Conservation (phyloP, 345 rosid genomes). For the Schrenkiella parvula region DNA sequence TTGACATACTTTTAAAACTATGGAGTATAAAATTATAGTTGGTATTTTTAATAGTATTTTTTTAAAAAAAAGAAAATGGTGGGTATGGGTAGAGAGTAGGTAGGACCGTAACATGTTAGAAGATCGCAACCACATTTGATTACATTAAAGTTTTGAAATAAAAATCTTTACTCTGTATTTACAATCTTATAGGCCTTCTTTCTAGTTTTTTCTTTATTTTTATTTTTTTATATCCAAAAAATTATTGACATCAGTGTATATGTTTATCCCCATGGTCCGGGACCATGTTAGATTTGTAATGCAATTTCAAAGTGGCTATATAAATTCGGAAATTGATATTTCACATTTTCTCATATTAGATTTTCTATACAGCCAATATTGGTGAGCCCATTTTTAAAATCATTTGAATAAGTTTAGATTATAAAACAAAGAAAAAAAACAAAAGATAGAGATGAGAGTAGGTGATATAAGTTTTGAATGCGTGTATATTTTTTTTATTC, state of each 20-base stretch:
- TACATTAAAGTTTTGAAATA: neutral
- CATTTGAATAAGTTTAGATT: no score
- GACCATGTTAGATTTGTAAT: slow-evolving; percentile 2
- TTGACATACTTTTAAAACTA: neutral
- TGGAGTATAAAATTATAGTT: neutral
- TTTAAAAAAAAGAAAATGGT: neutral
- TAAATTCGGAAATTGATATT: neutral
- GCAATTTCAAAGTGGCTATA: neutral
- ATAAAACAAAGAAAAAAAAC: no score
- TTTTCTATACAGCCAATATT: no score
- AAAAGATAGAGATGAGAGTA: neutral
- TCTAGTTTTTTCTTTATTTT: neutral
- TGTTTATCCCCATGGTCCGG: neutral
- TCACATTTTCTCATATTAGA: no score
- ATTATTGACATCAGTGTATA: neutral
- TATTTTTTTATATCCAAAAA: neutral
- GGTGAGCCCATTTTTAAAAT: no score
- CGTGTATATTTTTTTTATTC: no score
- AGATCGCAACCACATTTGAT: slow-evolving; percentile 28
- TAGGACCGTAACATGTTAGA: slow-evolving; percentile 29
- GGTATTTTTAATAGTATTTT: neutral
- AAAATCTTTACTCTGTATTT: slow-evolving; percentile 13
- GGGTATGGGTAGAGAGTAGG: slow-evolving; percentile 20
- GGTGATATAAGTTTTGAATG: neutral
- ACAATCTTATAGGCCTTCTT: neutral